Percentiles rank a stretch among this genome's conserved stretches.
These are phyloP conservation scores for Agaricus sinodeliciosus DNA, from an alignment of 768 basidiomycete genomes.

Conservation along the genomic window DNA sequence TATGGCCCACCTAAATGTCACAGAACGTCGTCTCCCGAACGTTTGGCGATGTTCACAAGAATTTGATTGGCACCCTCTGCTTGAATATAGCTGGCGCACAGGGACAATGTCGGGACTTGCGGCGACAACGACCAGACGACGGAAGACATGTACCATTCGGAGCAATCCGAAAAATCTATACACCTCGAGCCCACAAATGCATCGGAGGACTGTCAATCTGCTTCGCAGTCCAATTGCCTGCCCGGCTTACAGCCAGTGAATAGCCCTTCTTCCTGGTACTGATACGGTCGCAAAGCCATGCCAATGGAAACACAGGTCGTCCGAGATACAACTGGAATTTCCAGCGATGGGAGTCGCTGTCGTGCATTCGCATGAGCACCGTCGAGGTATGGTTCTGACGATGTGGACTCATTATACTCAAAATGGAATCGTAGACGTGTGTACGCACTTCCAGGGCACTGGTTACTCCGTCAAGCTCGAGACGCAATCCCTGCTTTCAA, in stretches of 20 bases:
- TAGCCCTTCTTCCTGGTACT: conserved; percentile 41
- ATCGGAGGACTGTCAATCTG: conserved; percentile 41
- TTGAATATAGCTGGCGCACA: conserved; percentile 30
- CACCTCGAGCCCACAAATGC: conserved; percentile 49
- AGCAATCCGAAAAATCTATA: conserved; percentile 45
- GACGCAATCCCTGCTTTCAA: conserved; percentile 44
- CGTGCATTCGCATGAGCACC: background rate
- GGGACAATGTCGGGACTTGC: conserved; percentile 50
- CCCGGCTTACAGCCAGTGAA: conserved; percentile 49
- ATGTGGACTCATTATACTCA: conserved; percentile 41
- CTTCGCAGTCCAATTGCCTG: conserved; percentile 51
- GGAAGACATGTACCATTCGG: conserved; percentile 42
- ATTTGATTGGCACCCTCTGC: conserved; percentile 27
- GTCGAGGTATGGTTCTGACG: background rate
- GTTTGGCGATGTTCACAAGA: conserved; percentile 36
- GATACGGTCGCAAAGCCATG: conserved; percentile 52
- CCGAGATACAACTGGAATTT: conserved; percentile 38
- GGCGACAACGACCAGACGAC: conserved; percentile 44
- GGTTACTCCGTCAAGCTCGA: conserved; percentile 57
- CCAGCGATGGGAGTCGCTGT: conserved; percentile 39
- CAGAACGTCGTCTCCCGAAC: conserved; percentile 37
- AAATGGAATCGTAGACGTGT: conserved; percentile 52
- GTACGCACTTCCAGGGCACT: conserved; percentile 47
- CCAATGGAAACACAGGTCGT: conserved; percentile 49
- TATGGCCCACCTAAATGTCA: conserved; percentile 29